These are phyloP conservation scores for Senecio squalidus DNA, from an alignment of 140 eudicot genomes.

Conservation along the genomic window DNA sequence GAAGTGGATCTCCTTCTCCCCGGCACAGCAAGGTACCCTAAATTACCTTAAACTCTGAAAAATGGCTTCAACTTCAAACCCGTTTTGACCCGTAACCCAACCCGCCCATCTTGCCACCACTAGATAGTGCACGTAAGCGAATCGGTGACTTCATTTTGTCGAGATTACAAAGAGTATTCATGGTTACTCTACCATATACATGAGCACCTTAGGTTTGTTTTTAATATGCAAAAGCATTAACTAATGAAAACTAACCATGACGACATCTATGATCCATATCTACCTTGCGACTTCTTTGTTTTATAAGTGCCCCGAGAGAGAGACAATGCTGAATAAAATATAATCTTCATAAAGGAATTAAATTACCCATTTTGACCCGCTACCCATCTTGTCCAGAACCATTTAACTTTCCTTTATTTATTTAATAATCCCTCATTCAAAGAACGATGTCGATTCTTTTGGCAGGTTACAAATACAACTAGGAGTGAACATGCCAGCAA, in stretches of 20 bases:
- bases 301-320: too few relatives aligned
- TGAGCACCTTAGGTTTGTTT: background rate
- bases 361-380: too few relatives aligned
- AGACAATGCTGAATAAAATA: too few relatives aligned
- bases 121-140: background rate
- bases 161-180: background rate
- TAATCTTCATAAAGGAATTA: too few relatives aligned
- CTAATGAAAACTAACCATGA: background rate
- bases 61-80: background rate
- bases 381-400: too few relatives aligned
- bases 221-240: background rate
- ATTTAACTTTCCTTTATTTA: too few relatives aligned
- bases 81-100: background rate
- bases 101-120: background rate
- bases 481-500: slow-evolving; percentile 97
- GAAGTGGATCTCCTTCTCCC: slow-evolving; percentile 99
- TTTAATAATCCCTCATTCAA: background rate
- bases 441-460: background rate
- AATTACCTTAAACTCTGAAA: background rate
- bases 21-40: slow-evolving; percentile 89
- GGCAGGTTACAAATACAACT: slow-evolving; percentile 86
- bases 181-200: background rate
- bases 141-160: background rate
- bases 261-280: background rate
- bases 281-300: too few relatives aligned